These are phyloP conservation scores for Friedmanniomyces simplex DNA, from an alignment of 495 filamentous ascomycete genomes.

Conservation along the genomic window DNA sequence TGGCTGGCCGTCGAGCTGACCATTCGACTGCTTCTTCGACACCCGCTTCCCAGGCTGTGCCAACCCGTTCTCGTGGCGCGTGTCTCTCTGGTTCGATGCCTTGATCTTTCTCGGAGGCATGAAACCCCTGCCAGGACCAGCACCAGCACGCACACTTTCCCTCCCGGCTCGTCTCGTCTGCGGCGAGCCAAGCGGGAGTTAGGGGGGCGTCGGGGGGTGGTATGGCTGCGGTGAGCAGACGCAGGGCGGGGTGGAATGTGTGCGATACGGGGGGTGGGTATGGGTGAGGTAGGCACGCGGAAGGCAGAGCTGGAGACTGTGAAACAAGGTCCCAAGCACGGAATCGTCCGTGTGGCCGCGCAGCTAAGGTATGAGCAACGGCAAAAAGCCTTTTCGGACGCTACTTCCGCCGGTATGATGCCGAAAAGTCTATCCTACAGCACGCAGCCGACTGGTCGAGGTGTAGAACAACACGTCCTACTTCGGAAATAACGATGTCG, in stretches of 20 bases:
- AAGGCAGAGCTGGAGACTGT: too few species aligned
- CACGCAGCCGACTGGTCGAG: too few species aligned
- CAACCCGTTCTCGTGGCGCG: conserved; percentile 78
- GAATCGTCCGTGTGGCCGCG: too few species aligned
- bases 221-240: background rate
- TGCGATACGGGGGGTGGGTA: too few species aligned
- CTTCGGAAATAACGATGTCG: background rate
- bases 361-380: too few species aligned
- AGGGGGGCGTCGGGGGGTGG: background rate
- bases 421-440: too few species aligned
- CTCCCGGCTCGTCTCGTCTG: conserved; percentile 15
- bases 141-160: conserved; percentile 1
- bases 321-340: too few species aligned
- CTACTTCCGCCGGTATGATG: too few species aligned
- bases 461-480: too few species aligned
- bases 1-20: conserved; percentile 48
- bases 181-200: conserved; percentile 21
- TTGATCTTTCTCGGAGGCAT: conserved; percentile 62
- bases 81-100: conserved; percentile 50
- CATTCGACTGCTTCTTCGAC: conserved; percentile 54
- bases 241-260: background rate
- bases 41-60: conserved; percentile 78
- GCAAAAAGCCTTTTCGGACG: too few species aligned
- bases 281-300: background rate
- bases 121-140: background rate